Evolutionary conservation across 2,329 filamentous ascomycete genomes (phyloP), one percentile per base, ranked within the genome.

Genomic region (Beauveria sp.): DNA sequence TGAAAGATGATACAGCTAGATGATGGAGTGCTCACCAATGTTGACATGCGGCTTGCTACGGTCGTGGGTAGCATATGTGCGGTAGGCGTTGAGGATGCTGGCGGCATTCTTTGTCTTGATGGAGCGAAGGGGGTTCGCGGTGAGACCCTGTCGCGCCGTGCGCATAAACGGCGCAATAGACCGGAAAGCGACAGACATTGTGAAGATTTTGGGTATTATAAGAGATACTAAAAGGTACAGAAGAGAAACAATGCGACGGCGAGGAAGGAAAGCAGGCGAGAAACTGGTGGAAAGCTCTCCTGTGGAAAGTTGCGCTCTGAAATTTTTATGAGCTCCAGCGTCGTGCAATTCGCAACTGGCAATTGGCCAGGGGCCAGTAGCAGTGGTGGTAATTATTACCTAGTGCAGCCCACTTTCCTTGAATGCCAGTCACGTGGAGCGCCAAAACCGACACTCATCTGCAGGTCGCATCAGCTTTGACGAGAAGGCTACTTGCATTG

Each of bases 1-100:
- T 6, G 24, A 10, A 38, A 38, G 5, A 14, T 16, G 10, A 6
- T 6, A 14, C 20, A 20, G 6, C 10, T 31, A n/a, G 12, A 26
- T 46, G 48, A 50, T 51, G 24, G 45, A 42, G 2, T 16, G 9
- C 60, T 45, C 82, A 90, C 95, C 95, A 73, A 99, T 95, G 81
- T 99, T 99, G 68, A 99, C 93, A 77, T 99, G 95, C 64, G 95
- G 95, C 85, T 99, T 99, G 74, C 83, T 87, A 74, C 95, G 88
- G 84, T 96, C 87, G 75, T 89, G 99, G 62, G 83, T 81, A 65
- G 86, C 86, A 69, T 88, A 88, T 73, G 80, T 81, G 68, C 86
- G 81, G 73, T 83, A 82, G 71, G 88, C 78, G 77, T 86, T 87
- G 71, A 88, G 79, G 68, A 88, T 81, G 66, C 84, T 83, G 68